Base-by-base conservation (phyloP, 805 yeast species). In the Candida michaelii region DNA sequence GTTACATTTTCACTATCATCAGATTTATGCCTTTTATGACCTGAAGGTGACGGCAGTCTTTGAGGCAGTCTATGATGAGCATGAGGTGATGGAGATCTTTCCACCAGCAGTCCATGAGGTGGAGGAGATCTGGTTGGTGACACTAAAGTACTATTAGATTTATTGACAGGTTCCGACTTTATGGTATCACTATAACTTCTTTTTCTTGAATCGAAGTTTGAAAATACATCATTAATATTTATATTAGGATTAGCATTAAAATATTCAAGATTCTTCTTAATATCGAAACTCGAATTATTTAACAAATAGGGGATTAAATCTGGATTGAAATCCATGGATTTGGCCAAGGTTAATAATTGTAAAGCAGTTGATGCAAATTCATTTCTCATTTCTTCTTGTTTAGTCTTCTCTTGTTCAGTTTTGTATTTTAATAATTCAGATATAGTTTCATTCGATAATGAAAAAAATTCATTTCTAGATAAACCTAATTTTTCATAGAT, bases 401-500 rank as follows among this genome's bases (percentile, higher is more conserved):
- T 62, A 4, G 75, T 63, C 42, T 58, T 61, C 43, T 73, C 79
- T 49, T 73, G 73, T 45, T 72, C 76, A 2, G 60, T 58, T 49
- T 63, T 63, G 27, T 67, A 58, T 23, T 53, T 50, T 12, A 74
- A 49, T 36, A 72, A 49, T 21, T 63, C 69, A 30, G 61, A 53
- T 18, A 73, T 51, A 2, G 73, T 59, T 16, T 68, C 71, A 14
- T 57, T 51, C 12, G 54, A 40, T 58, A 65, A 3, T 71, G 67
- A 65, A 65, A 59, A 13, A 49, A 42, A 3, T 10, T 50, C 50
- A 17, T 43, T 40, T 13, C 37, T 38, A 14, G 34, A 13, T 30
- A 19, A 27, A 10, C 32, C 32, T 21, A 19, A 23, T n/a, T 21
- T 30, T 23, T 38, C 41, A 21, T 30, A 27, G 3, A 38, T 38